Base-by-base conservation (phyloP, 495 filamentous ascomycete species). In the Aspergillus incahuasiensis region DNA sequence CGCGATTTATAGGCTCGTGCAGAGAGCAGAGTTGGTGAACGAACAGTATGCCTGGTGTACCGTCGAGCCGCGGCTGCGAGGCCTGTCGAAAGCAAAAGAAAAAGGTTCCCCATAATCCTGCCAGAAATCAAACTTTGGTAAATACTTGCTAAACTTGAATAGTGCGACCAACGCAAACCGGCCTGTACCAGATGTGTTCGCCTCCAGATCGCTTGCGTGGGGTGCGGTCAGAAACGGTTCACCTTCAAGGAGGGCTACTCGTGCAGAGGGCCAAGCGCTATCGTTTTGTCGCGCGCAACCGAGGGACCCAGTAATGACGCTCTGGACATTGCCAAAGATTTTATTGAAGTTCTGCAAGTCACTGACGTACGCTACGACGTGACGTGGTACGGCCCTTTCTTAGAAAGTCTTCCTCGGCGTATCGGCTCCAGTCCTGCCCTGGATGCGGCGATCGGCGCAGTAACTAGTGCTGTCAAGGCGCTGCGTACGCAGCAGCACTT, bases 51-150 rank as follows among this genome's bases (percentile, higher is more conserved):
- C 74, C 74, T 7, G 76, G 76, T 0, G 74, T 78, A 15, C 71
- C 72, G n/a, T 73, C 70, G 6, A 68, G 70, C 56, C 74, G 69
- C 19, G 73, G 69, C 15, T 79, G 75, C 52, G 70, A 75, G 42
- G 71, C 68, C n/a, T 79, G 75, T 61, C 72, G 74, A 16, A 67
- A 69, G 55, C 68, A 70, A 52, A 78, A 76, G 58, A 79, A 79
- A 59, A 77, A 77, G 68, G 74, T 75, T 35, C 8, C 53, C 6
- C 21, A 32, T 21, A 15, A 12, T 38, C 30, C 3, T 16, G n/a
- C 45, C 25, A 9, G 6, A 4, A 38, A 12, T 35, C 18, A 8
- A 1, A 38, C 9, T 38, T 40, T 4, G 7, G 21, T 44, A 16
- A 44, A 20, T 13, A 34, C 16, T 18, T 38, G 28, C 51, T 45